A percentile compares a stretch with the other conserved stretches of the same genome.
Evolutionary conservation across 768 basidiomycete genomes (phyloP).

Genomic region (Boletellus emodensis): DNA sequence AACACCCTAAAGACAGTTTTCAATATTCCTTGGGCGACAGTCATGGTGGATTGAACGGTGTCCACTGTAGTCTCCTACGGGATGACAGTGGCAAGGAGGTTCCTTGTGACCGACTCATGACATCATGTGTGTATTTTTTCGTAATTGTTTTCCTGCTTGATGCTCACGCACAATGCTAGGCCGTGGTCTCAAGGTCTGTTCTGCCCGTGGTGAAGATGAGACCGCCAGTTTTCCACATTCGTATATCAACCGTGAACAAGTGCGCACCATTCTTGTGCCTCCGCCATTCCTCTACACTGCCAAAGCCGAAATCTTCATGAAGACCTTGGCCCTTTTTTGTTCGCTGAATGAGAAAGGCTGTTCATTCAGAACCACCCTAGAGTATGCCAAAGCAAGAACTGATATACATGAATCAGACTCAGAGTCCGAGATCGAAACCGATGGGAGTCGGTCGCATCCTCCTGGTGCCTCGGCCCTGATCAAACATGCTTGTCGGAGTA

Average conservation of each 20-base stretch:
- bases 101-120: not conserved
- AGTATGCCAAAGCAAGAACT: no score
- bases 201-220: no score
- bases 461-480: no score
- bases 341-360: not conserved
- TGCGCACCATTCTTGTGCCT: not conserved
- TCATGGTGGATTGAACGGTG: not conserved
- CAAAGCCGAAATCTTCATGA: not conserved
- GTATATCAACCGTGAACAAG: not conserved
- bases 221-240: no score
- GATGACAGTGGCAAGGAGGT: not conserved
- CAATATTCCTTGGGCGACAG: not conserved
- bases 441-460: no score
- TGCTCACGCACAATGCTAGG: no score
- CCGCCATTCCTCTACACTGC: no score
- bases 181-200: not conserved
- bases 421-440: no score
- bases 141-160: not conserved
- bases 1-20: not conserved
- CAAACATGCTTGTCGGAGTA: no score
- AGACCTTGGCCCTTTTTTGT: conserved; percentile 5
- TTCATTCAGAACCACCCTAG: not conserved
- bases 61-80: not conserved
- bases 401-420: no score
- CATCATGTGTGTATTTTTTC: not conserved